Percentiles rank a stretch among this genome's conserved stretches.
These are phyloP conservation scores for Rubia yunnanensis DNA, from an alignment of 257 asterid genomes.

Conservation along the genomic window DNA sequence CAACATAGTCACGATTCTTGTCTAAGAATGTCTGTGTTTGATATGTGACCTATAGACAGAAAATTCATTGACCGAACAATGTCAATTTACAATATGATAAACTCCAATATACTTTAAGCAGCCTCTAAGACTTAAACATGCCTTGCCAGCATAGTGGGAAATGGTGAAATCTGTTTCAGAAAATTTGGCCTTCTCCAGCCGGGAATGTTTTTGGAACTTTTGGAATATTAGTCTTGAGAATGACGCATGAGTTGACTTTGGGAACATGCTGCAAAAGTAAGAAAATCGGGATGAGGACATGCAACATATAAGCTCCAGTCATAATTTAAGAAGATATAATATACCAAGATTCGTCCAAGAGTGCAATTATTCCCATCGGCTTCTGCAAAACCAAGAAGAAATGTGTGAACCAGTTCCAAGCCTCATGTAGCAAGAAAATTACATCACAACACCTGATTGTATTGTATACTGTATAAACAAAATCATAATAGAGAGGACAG, in stretches of 20 bases:
- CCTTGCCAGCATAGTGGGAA: conserved; percentile 99
- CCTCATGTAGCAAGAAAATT: no score
- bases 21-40: conserved; percentile 83
- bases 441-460: not conserved
- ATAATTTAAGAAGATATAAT: conserved; percentile 20
- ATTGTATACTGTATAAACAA: not conserved
- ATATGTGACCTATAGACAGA: conserved; percentile 63
- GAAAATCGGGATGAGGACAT: conserved; percentile 21
- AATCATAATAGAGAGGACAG: not conserved
- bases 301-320: conserved; percentile 18
- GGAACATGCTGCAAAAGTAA: conserved; percentile 77
- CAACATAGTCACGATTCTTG: conserved; percentile 96
- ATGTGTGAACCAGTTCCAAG: conserved; percentile 11
- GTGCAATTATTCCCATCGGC: conserved; percentile 92
- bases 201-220: conserved; percentile 65
- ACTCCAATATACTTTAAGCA: conserved; percentile 5
- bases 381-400: conserved; percentile 53
- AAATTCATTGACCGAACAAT: not conserved
- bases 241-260: conserved; percentile 90
- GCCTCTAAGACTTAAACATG: conserved; percentile 20
- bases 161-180: conserved; percentile 88
- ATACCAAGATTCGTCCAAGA: conserved; percentile 98
- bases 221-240: conserved; percentile 87
- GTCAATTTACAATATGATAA: conserved; percentile 9
- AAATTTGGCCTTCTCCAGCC: conserved; percentile 81